Conservation (phyloP, 805 yeast species). For the Yamadazyma tumulicola region DNA sequence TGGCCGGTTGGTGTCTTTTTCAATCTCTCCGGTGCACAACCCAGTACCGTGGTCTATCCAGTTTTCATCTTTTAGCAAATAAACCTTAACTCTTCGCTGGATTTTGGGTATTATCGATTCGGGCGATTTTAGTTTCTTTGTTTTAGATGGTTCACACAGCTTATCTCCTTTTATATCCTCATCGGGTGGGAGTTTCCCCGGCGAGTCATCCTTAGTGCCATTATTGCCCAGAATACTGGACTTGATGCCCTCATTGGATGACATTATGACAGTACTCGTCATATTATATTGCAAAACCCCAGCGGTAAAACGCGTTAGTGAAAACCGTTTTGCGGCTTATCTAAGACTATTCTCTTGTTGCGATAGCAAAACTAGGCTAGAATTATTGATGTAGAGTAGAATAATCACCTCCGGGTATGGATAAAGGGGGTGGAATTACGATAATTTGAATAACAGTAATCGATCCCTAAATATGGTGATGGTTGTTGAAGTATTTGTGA, state of each 20-base stretch:
- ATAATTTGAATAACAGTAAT: too few species aligned
- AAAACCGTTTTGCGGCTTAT: too few species aligned
- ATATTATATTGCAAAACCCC: too few species aligned
- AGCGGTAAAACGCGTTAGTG: too few species aligned
- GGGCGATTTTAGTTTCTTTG: background rate
- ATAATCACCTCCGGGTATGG: too few species aligned
- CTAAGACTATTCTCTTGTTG: too few species aligned
- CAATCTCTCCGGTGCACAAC: constrained; percentile 71
- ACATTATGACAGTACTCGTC: constrained; percentile 3
- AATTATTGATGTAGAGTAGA: too few species aligned
- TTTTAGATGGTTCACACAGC: background rate
- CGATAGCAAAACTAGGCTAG: too few species aligned
- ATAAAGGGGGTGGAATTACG: too few species aligned
- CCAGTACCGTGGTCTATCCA: constrained; percentile 97
- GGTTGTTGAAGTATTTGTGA: too few species aligned
- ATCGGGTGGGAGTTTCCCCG: background rate
- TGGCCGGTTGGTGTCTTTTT: constrained; percentile 38
- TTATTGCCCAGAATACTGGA: background rate
- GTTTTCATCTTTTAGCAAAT: constrained; percentile 70
- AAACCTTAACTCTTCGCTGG: constrained; percentile 81
- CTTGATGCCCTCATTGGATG: constrained; percentile 2
- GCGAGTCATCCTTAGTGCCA: background rate
- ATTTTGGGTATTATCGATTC: background rate
- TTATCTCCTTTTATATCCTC: background rate
- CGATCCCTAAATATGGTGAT: too few species aligned